phyloP scores from a whole-genome alignment of 176 grass and related monocot species.

The Bolboschoenus planiculmis region DNA sequence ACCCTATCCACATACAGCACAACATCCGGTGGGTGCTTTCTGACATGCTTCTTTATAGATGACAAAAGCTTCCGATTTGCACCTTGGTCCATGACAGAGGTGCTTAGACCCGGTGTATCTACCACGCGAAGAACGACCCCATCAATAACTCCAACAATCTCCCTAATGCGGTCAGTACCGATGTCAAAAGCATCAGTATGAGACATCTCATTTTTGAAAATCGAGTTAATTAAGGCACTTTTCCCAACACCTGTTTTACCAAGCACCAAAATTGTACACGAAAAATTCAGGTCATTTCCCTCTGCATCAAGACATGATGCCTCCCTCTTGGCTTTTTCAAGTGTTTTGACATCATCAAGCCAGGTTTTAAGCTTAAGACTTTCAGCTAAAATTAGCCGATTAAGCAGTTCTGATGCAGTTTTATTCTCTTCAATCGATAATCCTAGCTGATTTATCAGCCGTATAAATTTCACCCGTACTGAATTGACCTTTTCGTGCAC shows the following conservation, averaged over 20 bases:
- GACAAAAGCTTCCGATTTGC: constrained; percentile 63
- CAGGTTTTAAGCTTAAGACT: constrained; percentile 44
- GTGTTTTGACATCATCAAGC: constrained; percentile 34
- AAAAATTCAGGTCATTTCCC: constrained; percentile 60
- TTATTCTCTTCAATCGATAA: constrained; percentile 46
- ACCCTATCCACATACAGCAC: constrained; percentile 86
- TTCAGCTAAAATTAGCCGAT: constrained; percentile 57
- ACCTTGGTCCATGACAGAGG: constrained; percentile 46
- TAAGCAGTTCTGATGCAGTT: constrained; percentile 57
- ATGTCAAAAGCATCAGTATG: constrained; percentile 57
- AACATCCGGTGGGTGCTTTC: constrained; percentile 65
- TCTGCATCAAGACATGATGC: constrained; percentile 58
- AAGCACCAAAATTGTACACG: constrained; percentile 78
- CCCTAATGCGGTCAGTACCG: constrained; percentile 44
- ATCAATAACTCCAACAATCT: constrained; percentile 54
- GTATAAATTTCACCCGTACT: constrained; percentile 53
- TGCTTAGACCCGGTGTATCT: constrained; percentile 80
- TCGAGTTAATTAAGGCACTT: constrained; percentile 90
- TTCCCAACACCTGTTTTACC: constrained; percentile 89
- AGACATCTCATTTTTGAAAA: constrained; percentile 68
- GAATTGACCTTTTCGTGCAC: constrained; percentile 59
- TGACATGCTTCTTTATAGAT: constrained; percentile 68
- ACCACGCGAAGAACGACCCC: constrained; percentile 70
- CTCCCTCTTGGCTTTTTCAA: constrained; percentile 67
- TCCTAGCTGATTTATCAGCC: constrained; percentile 56